Percentiles rank a stretch among this genome's conserved stretches.
Evolutionary conservation across 1,139 yeast species (phyloP).

Genomic region (Debaryomycetaceae sp.): DNA sequence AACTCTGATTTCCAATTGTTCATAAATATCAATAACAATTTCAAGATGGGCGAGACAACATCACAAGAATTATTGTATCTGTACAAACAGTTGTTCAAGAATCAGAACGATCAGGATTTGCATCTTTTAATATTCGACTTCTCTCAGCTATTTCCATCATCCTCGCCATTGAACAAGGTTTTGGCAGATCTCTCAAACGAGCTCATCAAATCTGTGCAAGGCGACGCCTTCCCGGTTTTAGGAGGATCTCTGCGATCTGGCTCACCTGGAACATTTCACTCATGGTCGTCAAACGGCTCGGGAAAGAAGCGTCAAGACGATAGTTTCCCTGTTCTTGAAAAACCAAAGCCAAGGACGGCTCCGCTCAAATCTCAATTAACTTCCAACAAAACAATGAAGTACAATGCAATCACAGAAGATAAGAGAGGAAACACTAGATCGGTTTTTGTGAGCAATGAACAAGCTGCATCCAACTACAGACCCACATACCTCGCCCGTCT

Average conservation of each 20-base stretch:
- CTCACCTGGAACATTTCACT: slow-evolving; percentile 17
- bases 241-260: slow-evolving; percentile 20
- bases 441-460: slow-evolving; percentile 13
- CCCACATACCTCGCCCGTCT: slow-evolving; percentile 30
- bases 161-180: slow-evolving; percentile 24
- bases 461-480: slow-evolving; percentile 19
- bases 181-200: slow-evolving; percentile 24
- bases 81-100: slow-evolving; percentile 52
- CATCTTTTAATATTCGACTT: slow-evolving; percentile 54
- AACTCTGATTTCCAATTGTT: slow-evolving; percentile 47
- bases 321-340: slow-evolving; percentile 53
- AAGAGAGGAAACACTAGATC: slow-evolving; percentile 7
- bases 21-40: slow-evolving; percentile 45
- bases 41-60: slow-evolving; percentile 41
- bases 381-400: slow-evolving; percentile 29
- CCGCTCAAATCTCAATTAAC: neutral
- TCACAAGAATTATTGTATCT: slow-evolving; percentile 47
- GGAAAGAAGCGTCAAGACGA: slow-evolving; percentile 24
- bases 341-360: slow-evolving; percentile 17
- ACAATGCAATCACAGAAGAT: slow-evolving; percentile 36
- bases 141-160: slow-evolving; percentile 48
- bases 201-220: slow-evolving; percentile 13
- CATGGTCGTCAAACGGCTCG: slow-evolving; percentile 26
- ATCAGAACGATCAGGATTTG: slow-evolving; percentile 43
- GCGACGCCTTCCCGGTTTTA: slow-evolving; percentile 30